A percentile compares a stretch with the other conserved stretches of the same genome.
Evolutionary conservation across 1,284 basidiomycete species (phyloP).

Genomic region (Ceratobasidium sp.): DNA sequence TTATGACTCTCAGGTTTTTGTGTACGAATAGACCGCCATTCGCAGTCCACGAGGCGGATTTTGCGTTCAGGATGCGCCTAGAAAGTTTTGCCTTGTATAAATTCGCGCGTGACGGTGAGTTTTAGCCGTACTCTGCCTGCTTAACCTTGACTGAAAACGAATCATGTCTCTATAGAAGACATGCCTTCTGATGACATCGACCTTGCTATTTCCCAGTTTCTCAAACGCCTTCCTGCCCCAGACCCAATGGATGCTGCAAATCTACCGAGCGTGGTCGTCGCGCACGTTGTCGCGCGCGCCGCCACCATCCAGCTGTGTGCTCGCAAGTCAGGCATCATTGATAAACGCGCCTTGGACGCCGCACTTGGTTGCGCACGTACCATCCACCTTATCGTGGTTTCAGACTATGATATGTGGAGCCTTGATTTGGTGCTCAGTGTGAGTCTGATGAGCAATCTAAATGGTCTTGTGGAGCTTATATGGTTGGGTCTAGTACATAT

Average conservation of each 20-base stretch:
- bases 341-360: slow-evolving; percentile 22
- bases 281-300: slow-evolving; percentile 28
- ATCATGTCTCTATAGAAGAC: neutral
- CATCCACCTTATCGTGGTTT: slow-evolving; percentile 22
- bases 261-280: slow-evolving; percentile 22
- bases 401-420: slow-evolving; percentile 43
- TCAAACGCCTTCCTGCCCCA: slow-evolving; percentile 18
- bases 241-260: slow-evolving; percentile 18
- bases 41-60: slow-evolving; percentile 6
- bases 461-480: neutral
- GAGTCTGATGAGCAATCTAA: neutral
- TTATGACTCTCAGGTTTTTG: slow-evolving; percentile 36
- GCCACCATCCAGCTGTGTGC: slow-evolving; percentile 34
- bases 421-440: slow-evolving; percentile 33
- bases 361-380: slow-evolving; percentile 19
- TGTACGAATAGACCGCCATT: slow-evolving; percentile 29
- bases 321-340: slow-evolving; percentile 16
- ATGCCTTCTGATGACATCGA: slow-evolving; percentile 28
- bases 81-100: slow-evolving; percentile 36
- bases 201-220: slow-evolving; percentile 28
- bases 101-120: slow-evolving; percentile 34
- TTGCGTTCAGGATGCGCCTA: slow-evolving; percentile 27
- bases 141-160: neutral
- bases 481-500: slow-evolving; percentile 22
- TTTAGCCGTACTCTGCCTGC: neutral